phyloP scores from a whole-genome alignment of 2,329 filamentous ascomycete genomes.

The Aspergillus pseudotamarii region DNA sequence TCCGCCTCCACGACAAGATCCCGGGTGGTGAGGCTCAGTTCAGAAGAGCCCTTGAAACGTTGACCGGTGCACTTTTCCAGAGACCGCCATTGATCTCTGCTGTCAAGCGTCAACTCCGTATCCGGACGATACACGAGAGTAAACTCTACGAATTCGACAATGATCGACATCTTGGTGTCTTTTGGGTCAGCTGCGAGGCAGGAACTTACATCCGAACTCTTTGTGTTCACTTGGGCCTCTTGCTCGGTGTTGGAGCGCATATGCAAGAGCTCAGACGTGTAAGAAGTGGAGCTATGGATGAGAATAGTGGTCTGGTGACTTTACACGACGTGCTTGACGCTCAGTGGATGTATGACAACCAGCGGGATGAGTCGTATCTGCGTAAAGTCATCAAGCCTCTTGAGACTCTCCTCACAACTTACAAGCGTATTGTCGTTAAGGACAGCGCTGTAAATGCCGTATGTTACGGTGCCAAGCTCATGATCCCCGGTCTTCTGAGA shows the following conservation, averaged over 20 bases:
- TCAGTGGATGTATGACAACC: conserved; percentile 95
- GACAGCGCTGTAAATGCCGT: conserved; percentile 95
- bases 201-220: conserved; percentile 98
- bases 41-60: conserved; percentile 87
- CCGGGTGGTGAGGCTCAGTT: conserved; percentile 93
- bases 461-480: conserved; percentile 97
- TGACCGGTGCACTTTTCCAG: conserved; percentile 96
- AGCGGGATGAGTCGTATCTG: conserved; percentile 89
- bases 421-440: conserved; percentile 98
- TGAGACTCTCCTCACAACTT: conserved; percentile 86
- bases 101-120: conserved; percentile 97
- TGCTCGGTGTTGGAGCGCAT: conserved; percentile 84
- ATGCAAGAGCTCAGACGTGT: conserved; percentile 98
- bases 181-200: conserved; percentile 99
- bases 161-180: conserved; percentile 93
- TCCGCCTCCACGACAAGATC: conserved; percentile 92
- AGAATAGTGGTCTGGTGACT: conserved; percentile 85
- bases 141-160: conserved; percentile 98
- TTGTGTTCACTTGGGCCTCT: conserved; percentile 84
- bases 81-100: conserved; percentile 95
- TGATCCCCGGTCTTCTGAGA: conserved; percentile 93
- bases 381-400: conserved; percentile 89
- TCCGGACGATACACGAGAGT: conserved; percentile 96
- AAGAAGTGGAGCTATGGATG: conserved; percentile 91
- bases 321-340: conserved; percentile 95